phyloP scores from a whole-genome alignment of 2,329 filamentous ascomycete species.

The Xenosphaeropsis pyriputrescens region DNA sequence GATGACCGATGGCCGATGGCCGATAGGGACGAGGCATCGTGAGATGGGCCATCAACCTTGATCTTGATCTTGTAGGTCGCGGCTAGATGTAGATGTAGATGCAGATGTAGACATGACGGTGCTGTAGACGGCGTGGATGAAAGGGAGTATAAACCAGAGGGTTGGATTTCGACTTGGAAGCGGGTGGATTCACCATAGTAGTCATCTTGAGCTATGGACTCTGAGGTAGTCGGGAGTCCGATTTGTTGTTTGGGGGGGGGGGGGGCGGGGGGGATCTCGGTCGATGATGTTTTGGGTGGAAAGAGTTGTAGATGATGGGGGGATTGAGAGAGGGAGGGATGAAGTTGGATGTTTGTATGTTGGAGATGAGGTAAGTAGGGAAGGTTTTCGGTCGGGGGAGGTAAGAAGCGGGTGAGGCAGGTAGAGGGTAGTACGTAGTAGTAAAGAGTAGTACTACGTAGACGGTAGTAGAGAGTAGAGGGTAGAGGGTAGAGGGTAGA shows the following conservation, averaged over 20 bases:
- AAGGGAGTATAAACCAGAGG: conserved; percentile 24
- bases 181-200: conserved; percentile 39
- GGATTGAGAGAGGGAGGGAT: background rate
- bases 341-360: background rate
- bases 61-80: conserved; percentile 6
- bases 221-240: conserved; percentile 13
- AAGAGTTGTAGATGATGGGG: background rate
- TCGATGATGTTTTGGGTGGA: background rate
- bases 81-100: too few relatives aligned
- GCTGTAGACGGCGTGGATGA: conserved; percentile 16
- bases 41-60: conserved; percentile 7
- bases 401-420: background rate
- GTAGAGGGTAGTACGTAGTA: too few relatives aligned
- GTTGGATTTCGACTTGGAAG: conserved; percentile 20
- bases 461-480: too few relatives aligned
- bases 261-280: conserved; percentile 8
- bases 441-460: too few relatives aligned
- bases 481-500: too few relatives aligned
- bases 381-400: background rate
- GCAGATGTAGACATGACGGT: conserved; percentile 14
- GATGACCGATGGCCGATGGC: too few relatives aligned
- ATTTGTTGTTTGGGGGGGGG: conserved; percentile 13
- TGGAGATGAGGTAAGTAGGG: background rate
- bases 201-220: conserved; percentile 35
- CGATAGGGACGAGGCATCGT: background rate